phyloP scores from a whole-genome alignment of 2,329 filamentous ascomycete species.

The Chaetomium olivaceum region DNA sequence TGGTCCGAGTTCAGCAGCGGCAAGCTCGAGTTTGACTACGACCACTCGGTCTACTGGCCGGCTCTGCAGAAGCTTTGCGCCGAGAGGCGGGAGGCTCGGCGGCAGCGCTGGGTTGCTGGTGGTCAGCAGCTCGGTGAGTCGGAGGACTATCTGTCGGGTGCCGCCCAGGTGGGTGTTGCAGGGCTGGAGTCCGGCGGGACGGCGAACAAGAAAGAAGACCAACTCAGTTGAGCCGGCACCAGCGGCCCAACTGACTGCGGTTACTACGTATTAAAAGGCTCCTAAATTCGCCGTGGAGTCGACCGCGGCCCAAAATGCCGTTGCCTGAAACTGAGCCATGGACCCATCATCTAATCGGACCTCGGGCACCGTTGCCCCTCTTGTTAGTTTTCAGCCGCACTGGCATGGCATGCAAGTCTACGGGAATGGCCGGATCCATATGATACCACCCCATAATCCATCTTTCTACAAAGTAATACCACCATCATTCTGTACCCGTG shows the following conservation, averaged over 20 bases:
- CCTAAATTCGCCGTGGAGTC: neutral
- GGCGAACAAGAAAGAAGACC: neutral
- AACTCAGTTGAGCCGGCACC: neutral
- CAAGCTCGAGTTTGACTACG: conserved; percentile 85
- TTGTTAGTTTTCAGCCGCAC: neutral
- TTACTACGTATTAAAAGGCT: conserved; percentile 3
- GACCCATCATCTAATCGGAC: neutral
- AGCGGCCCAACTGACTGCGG: neutral
- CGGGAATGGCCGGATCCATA: neutral
- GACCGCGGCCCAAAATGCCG: conserved; percentile 2
- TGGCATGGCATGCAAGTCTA: neutral
- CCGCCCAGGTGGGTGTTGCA: conserved; percentile 25
- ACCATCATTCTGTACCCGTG: neutral
- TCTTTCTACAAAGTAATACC: neutral
- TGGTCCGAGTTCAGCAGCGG: conserved; percentile 72
- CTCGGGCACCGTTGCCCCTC: neutral
- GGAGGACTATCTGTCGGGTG: conserved; percentile 81
- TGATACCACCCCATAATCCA: neutral
- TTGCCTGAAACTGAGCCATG: neutral
- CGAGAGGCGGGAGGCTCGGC: conserved; percentile 62
- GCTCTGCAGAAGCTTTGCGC: conserved; percentile 72
- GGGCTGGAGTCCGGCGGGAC: conserved; percentile 4
- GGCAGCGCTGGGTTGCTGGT: conserved; percentile 72
- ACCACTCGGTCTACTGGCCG: conserved; percentile 87
- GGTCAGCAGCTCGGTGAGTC: conserved; percentile 83